Conservation (phyloP, 768 basidiomycete genomes). For the Termitomyces sp. region DNA sequence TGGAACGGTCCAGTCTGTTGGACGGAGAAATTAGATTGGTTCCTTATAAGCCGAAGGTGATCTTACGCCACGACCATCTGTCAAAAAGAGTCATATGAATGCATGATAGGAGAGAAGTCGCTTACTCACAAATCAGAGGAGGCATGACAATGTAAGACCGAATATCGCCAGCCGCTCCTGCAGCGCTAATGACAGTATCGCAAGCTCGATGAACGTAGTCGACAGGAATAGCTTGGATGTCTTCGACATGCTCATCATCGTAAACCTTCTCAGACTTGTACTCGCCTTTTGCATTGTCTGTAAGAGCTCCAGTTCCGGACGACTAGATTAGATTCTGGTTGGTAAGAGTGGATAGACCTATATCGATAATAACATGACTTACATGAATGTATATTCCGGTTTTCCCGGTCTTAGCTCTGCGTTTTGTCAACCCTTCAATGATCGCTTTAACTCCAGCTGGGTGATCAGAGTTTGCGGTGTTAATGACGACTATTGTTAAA, state of each 20-base stretch:
- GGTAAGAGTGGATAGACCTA: neutral
- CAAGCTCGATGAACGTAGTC: constrained; percentile 14
- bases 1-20: constrained; percentile 14
- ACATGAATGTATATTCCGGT: constrained; percentile 12
- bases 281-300: constrained; percentile 10
- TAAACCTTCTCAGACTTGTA: constrained; percentile 10
- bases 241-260: constrained; percentile 14
- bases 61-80: constrained; percentile 15
- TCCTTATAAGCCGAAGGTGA: neutral
- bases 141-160: constrained; percentile 15
- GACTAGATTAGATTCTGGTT: neutral
- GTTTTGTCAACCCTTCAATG: constrained; percentile 12
- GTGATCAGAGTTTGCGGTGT: constrained; percentile 12
- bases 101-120: no score
- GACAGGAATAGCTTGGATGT: constrained; percentile 12
- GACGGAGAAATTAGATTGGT: neutral
- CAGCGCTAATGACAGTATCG: constrained; percentile 9
- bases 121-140: constrained; percentile 9
- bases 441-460: constrained; percentile 10
- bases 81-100: neutral
- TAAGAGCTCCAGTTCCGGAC: constrained; percentile 12
- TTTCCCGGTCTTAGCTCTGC: constrained; percentile 11
- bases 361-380: neutral
- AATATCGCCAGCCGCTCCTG: constrained; percentile 11
- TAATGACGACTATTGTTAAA: constrained; percentile 8